These are phyloP conservation scores for Aaosphaeria pasadenensis DNA, from an alignment of 2,329 filamentous ascomycete species.

Conservation along the genomic window DNA sequence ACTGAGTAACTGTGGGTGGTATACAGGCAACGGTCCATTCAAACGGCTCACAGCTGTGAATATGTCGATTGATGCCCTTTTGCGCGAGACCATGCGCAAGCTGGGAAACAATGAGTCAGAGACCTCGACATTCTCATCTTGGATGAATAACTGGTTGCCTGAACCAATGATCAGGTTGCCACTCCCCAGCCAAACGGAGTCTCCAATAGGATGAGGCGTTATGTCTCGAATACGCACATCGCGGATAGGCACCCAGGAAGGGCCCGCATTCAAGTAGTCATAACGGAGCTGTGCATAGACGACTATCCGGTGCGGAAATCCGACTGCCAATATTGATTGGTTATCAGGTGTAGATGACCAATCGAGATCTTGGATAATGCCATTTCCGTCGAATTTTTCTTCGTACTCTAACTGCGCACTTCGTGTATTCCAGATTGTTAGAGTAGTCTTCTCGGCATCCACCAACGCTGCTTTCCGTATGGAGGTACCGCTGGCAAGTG, in stretches of 20 bases:
- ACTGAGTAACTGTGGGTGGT: conserved; percentile 86
- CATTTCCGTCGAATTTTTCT: conserved; percentile 68
- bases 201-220: conserved; percentile 86
- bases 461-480: conserved; percentile 85
- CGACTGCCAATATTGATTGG: conserved; percentile 87
- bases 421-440: conserved; percentile 90
- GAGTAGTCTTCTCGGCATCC: conserved; percentile 65
- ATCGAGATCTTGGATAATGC: conserved; percentile 80
- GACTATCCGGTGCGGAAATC: conserved; percentile 81
- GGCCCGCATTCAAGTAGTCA: conserved; percentile 82
- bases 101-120: conserved; percentile 59
- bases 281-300: conserved; percentile 85
- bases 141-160: conserved; percentile 86
- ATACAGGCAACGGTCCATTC: conserved; percentile 84
- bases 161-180: conserved; percentile 84
- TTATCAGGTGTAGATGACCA: conserved; percentile 91
- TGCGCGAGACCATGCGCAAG: conserved; percentile 49
- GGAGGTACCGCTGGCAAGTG: conserved; percentile 79
- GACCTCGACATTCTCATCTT: conserved; percentile 70
- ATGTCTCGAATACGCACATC: conserved; percentile 78
- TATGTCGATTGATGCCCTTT: conserved; percentile 60
- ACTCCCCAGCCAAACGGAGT: conserved; percentile 85
- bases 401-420: conserved; percentile 79
- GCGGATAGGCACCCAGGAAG: conserved; percentile 83
- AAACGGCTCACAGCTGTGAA: conserved; percentile 80